Evolutionary conservation across 2,329 filamentous ascomycete genomes (phyloP), one percentile per base, ranked within the genome.

Genomic region (Talaromyces sp.): DNA sequence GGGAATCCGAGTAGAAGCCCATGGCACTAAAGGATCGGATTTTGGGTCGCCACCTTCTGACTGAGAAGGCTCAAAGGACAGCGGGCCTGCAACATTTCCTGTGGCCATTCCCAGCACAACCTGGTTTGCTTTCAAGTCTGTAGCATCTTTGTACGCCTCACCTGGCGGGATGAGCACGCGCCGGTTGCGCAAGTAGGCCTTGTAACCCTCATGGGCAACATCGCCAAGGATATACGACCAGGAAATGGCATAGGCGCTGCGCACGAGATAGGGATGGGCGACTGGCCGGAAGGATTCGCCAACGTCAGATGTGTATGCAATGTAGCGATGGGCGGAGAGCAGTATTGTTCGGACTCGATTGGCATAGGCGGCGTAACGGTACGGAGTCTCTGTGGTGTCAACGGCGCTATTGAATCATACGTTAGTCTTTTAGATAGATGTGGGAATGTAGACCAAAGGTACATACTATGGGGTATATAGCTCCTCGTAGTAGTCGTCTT

Each of bases 231-330:
- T 85, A 72, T 99, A 99, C 10, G 90, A 82, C 95, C 95, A 98
- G 1, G 91, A 96, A 50, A 99, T 81, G 56, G 86, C 94, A 72
- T 99, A 99, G 5, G 95, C 95, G 55, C 86, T 82, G 63, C 89
- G 86, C 10, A 99, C 89, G 3, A 96, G 78, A 69, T 83, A 87
- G 0, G 92, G 94, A 73, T 97, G 93, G 4, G 94, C 93, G 44
- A 99, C 85, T 0, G 95, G 95, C 1, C 95, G 87, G 78, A 99
- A 99, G 0, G 91, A 96, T 77, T 99, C 95, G 73, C 95, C 95
- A 66, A 99, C 94, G 71, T 98, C 94, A 23, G 89, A 93, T 0
- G 95, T 98, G 75, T 99, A 99, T 61, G 95, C 95, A 56, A 99
- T 92, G 72, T 99, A 99, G 70, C 95, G 89, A 72, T 98, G 95